These are phyloP conservation scores for Xylaria sp. DNA, from an alignment of 2,329 filamentous ascomycete genomes.

Conservation along the genomic window DNA sequence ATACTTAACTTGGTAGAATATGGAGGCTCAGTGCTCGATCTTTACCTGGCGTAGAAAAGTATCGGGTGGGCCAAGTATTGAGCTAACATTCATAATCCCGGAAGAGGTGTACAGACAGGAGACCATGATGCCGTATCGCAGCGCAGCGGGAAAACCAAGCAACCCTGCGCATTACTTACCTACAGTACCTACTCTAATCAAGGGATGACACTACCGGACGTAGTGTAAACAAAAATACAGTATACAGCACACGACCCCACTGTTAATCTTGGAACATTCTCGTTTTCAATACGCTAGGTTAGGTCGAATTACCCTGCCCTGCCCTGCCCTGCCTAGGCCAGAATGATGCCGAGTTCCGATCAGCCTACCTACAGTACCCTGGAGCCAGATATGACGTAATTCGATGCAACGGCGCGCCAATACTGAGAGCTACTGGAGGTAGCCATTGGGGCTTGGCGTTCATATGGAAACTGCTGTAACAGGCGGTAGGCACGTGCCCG, in stretches of 20 bases:
- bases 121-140: slow-evolving; percentile 25
- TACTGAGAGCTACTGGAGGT: background rate
- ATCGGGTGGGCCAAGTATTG: too few species aligned
- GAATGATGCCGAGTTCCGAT: slow-evolving; percentile 26
- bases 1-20: too few species aligned
- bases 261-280: slow-evolving; percentile 2
- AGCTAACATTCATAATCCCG: too few species aligned
- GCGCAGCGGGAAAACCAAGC: background rate
- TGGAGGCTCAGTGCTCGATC: too few species aligned
- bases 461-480: background rate
- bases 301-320: background rate
- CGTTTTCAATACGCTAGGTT: background rate
- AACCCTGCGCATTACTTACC: too few species aligned
- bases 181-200: too few species aligned
- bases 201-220: too few species aligned
- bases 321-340: background rate
- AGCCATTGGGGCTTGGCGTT: background rate
- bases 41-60: too few species aligned
- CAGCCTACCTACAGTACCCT: background rate
- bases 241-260: slow-evolving; percentile 10
- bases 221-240: slow-evolving; percentile 2
- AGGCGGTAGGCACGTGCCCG: too few species aligned
- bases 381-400: slow-evolving; percentile 18
- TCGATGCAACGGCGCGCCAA: background rate
- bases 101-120: too few species aligned